phyloP scores from a whole-genome alignment of 2,329 filamentous ascomycete genomes.

The Ceratocystis albifundus region DNA sequence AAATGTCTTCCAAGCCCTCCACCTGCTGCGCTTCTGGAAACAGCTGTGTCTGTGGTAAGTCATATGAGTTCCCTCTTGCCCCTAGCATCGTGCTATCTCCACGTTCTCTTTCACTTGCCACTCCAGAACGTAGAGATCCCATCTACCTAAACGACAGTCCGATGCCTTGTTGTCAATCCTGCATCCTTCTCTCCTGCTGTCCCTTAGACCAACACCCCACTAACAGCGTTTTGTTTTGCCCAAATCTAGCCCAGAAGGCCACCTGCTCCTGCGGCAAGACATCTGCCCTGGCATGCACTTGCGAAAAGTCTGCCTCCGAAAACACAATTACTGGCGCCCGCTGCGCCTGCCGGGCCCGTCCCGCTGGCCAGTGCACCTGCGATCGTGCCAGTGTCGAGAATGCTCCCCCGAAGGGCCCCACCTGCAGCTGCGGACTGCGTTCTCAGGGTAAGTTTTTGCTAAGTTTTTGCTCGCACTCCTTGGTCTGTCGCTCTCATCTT shows the following conservation, averaged over 20 bases:
- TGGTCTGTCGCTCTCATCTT: slow-evolving; percentile 12
- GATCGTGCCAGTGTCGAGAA: slow-evolving; percentile 63
- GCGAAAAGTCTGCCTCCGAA: slow-evolving; percentile 63
- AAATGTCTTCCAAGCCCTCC: slow-evolving; percentile 27
- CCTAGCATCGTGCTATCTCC: neutral
- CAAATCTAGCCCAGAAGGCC: slow-evolving; percentile 44
- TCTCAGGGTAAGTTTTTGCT: slow-evolving; percentile 50
- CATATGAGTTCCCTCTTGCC: slow-evolving; percentile 9
- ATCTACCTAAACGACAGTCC: neutral
- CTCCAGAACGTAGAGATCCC: neutral
- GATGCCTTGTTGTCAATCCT: neutral
- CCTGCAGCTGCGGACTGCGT: slow-evolving; percentile 68
- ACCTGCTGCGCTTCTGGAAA: slow-evolving; percentile 48
- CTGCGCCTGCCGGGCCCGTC: slow-evolving; percentile 74
- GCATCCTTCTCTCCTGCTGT: slow-evolving; percentile 15
- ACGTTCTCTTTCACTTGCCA: neutral
- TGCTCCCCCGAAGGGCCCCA: slow-evolving; percentile 42
- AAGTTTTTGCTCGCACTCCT: slow-evolving; percentile 30
- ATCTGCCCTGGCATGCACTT: slow-evolving; percentile 74
- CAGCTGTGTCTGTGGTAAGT: slow-evolving; percentile 47
- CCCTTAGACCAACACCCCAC: neutral
- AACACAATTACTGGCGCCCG: slow-evolving; percentile 61
- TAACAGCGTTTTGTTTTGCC: slow-evolving; percentile 18
- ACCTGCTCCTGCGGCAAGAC: slow-evolving; percentile 86
- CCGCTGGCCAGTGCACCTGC: slow-evolving; percentile 71